A percentile compares a stretch with the other conserved stretches of the same genome.
Conservation (phyloP, 352 stramenopile species). For the Pythium biforme region DNA sequence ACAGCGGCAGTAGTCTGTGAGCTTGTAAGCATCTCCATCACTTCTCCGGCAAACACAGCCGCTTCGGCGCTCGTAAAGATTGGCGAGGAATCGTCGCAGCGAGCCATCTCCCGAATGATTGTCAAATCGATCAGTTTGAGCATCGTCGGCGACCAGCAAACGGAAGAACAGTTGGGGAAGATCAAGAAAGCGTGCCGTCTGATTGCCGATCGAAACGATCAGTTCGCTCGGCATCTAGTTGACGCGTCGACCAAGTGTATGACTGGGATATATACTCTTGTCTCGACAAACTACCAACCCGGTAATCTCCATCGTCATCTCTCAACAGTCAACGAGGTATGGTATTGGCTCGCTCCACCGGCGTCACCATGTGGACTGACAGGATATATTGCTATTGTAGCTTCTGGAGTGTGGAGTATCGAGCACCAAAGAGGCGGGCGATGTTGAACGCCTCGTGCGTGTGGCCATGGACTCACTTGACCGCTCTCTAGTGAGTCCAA, state of each 20-base stretch:
- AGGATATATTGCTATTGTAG: background rate
- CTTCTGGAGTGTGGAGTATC: conserved; percentile 11
- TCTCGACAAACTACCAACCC: background rate
- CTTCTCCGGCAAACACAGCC: background rate
- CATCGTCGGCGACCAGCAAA: background rate
- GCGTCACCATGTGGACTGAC: background rate
- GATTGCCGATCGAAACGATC: background rate
- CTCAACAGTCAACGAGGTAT: conserved; percentile 12
- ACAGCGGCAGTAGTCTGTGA: conserved; percentile 8
- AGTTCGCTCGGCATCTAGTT: background rate
- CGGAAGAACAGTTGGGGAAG: background rate
- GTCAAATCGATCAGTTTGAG: conserved; percentile 7
- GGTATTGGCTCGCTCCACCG: background rate
- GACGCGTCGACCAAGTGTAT: background rate
- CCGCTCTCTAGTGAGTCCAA: conserved; percentile 7
- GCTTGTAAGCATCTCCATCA: background rate
- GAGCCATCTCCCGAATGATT: conserved; percentile 3
- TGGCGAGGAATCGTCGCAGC: background rate
- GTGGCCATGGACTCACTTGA: background rate
- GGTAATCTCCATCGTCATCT: background rate
- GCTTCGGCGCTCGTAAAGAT: conserved; percentile 5
- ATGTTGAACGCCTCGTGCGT: background rate
- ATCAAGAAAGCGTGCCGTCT: conserved; percentile 13
- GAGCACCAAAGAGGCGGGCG: background rate
- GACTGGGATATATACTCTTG: background rate